phyloP scores from a whole-genome alignment of 192 early-diverging fungal genomes.

The Gamsiella multidivaricata region DNA sequence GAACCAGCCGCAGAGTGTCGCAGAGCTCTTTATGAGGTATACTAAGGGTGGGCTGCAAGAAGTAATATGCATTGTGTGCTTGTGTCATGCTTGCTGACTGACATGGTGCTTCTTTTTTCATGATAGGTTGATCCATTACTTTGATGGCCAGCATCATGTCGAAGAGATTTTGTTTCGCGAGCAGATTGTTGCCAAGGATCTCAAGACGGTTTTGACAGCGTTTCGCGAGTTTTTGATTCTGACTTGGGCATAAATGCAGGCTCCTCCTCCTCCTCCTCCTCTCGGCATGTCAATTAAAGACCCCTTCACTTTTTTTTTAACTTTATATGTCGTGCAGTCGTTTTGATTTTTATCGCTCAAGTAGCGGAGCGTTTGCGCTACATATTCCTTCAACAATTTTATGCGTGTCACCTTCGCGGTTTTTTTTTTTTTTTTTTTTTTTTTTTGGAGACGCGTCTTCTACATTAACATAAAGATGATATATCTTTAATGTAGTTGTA shows the following conservation, averaged over 20 bases:
- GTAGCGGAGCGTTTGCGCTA: too few species aligned
- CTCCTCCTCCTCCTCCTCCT: not conserved
- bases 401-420: too few species aligned
- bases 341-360: too few species aligned
- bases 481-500: too few species aligned
- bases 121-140: conserved; percentile 76
- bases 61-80: not conserved
- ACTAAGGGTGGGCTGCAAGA: too few species aligned
- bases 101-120: not conserved
- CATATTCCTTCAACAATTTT: too few species aligned
- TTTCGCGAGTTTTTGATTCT: conserved; percentile 46
- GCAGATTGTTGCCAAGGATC: conserved; percentile 49
- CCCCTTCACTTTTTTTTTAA: too few species aligned
- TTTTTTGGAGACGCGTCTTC: too few species aligned
- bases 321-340: too few species aligned
- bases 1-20: conserved; percentile 66
- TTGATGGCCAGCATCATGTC: conserved; percentile 79
- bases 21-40: conserved; percentile 68
- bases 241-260: conserved; percentile 33
- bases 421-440: too few species aligned
- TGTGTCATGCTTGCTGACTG: not conserved
- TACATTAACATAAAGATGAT: too few species aligned
- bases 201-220: conserved; percentile 44
- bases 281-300: not conserved
- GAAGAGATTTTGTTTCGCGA: conserved; percentile 77